Evolutionary conservation across 2,329 filamentous ascomycete species (phyloP), one percentile per base, ranked within the genome.

Genomic region (Colletotrichum magnum): DNA sequence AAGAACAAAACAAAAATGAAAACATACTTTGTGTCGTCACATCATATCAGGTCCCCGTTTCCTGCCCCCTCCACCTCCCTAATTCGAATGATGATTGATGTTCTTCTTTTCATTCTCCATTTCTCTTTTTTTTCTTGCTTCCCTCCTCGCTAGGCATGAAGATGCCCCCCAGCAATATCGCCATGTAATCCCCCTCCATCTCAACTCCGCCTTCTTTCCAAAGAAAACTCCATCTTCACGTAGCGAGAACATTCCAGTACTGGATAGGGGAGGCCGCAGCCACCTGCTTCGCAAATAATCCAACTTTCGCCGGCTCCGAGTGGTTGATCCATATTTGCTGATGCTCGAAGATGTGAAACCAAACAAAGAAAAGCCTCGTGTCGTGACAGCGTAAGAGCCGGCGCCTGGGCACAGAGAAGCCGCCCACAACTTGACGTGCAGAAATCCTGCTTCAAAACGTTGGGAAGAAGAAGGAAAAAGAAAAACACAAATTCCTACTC

Each of bases 371-470:
- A 59, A 64, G 51, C 18, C n/a, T 56, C n/a, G 15, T 66, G 51
- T 69, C 62, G 51, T 69, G 26, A 69, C 28, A 64, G 50, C 65
- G 65, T 68, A 24, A 65, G n/a, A 54, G 41, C 53, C 54, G 53
- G 45, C 32, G 41, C 57, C 21, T 24, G n/a, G 56, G 45, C 41
- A 47, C n/a, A 39, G 58, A 48, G 39, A 43, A 68, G 53, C 50
- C 56, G 47, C 50, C 56, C 41, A 43, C 16, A 28, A 24, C 18
- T 41, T 52, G 24, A 36, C 13, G 18, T 66, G 26, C 7, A 54
- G 18, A 41, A 41, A 48, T 16, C 41, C 26, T 53, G 39, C 26
- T 32, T 51, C 50, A 36, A 32, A 32, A 66, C 43, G 24, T 56
- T 52, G 13, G 16, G 12, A 6, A 28, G 65, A 65, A 43, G 57